Percentiles rank a stretch among this genome's conserved stretches.
These are phyloP conservation scores for Salix dunnii DNA, from an alignment of 345 rosid species.

Conservation along the genomic window DNA sequence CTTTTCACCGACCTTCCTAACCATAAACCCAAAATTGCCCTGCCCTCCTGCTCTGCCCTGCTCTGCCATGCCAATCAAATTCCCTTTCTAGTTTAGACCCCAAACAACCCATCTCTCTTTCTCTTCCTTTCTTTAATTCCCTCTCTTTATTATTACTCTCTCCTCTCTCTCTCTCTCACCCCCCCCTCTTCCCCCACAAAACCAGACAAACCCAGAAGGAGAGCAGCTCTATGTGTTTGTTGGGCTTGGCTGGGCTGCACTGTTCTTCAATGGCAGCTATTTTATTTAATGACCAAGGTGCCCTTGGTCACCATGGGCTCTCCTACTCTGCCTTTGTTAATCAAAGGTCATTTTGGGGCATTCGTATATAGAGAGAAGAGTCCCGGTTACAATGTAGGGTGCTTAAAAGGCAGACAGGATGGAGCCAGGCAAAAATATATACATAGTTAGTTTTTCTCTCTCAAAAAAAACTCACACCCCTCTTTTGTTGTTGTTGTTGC, in stretches of 20 bases:
- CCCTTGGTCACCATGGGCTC: slow-evolving; percentile 20
- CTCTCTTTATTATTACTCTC: too few species aligned
- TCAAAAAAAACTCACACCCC: background rate
- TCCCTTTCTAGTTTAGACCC: slow-evolving; percentile 17
- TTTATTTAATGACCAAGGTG: slow-evolving; percentile 30
- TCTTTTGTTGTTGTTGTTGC: background rate
- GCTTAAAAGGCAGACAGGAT: slow-evolving; percentile 28
- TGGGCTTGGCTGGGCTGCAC: slow-evolving; percentile 18
- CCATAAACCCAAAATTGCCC: background rate
- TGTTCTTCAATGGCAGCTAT: slow-evolving; percentile 26
- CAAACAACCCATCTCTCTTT: background rate
- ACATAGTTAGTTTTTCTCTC: slow-evolving; percentile 1
- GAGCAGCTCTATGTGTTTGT: background rate
- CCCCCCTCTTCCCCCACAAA: background rate
- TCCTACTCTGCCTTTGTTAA: slow-evolving; percentile 15
- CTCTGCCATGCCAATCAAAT: slow-evolving; percentile 1
- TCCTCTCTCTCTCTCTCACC: background rate
- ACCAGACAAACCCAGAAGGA: slow-evolving; percentile 17
- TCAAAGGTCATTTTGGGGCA: slow-evolving; percentile 35
- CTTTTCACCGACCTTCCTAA: slow-evolving; percentile 36
- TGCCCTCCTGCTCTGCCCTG: background rate
- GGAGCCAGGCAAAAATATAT: slow-evolving; percentile 28
- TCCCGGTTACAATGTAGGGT: slow-evolving; percentile 31
- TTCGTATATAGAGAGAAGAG: slow-evolving; percentile 23
- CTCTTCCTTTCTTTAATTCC: background rate